A percentile compares a stretch with the other conserved stretches of the same genome.
Evolutionary conservation across 2,329 filamentous ascomycete genomes (phyloP).

Genomic region (Cercospora nicotianae): DNA sequence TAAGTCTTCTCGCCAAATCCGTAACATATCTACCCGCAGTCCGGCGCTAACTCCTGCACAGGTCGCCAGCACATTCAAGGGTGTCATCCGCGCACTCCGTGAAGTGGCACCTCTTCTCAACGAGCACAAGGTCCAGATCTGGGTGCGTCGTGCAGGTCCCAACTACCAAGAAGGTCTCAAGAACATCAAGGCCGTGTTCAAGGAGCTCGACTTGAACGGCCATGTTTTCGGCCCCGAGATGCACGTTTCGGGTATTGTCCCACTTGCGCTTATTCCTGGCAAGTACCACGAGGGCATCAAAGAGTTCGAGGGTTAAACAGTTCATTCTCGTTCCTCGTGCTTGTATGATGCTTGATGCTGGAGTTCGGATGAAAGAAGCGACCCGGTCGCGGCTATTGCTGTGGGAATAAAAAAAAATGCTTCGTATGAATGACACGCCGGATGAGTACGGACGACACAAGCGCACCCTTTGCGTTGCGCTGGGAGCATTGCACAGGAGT

Average conservation of each 20-base stretch:
- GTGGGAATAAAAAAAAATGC: slow-evolving; percentile 5
- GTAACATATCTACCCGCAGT: slow-evolving; percentile 1
- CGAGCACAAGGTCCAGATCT: slow-evolving; percentile 98
- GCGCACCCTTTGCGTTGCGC: slow-evolving; percentile 10
- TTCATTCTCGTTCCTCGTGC: not conserved
- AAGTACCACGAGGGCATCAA: slow-evolving; percentile 60
- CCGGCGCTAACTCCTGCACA: slow-evolving; percentile 30
- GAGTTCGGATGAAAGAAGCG: slow-evolving; percentile 8
- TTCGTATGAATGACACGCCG: slow-evolving; percentile 13
- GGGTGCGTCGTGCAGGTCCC: slow-evolving; percentile 85
- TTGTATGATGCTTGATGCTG: not conserved
- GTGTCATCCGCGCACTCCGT: slow-evolving; percentile 92
- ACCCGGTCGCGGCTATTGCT: not conserved
- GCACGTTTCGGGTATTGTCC: slow-evolving; percentile 94
- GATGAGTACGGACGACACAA: slow-evolving; percentile 13
- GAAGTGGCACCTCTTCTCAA: slow-evolving; percentile 81
- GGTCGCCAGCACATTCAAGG: slow-evolving; percentile 97
- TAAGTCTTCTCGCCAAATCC: slow-evolving; percentile 34
- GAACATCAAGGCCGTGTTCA: slow-evolving; percentile 97
- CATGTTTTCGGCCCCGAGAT: slow-evolving; percentile 80
- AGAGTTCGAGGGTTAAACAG: slow-evolving; percentile 57
- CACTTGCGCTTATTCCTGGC: slow-evolving; percentile 71
- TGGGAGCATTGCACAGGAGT: slow-evolving; percentile 16
- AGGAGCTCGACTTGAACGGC: slow-evolving; percentile 94
- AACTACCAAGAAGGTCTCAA: slow-evolving; percentile 99